Evolutionary conservation across 495 filamentous ascomycete species (phyloP).

Genomic region (Penicillium paxilli): DNA sequence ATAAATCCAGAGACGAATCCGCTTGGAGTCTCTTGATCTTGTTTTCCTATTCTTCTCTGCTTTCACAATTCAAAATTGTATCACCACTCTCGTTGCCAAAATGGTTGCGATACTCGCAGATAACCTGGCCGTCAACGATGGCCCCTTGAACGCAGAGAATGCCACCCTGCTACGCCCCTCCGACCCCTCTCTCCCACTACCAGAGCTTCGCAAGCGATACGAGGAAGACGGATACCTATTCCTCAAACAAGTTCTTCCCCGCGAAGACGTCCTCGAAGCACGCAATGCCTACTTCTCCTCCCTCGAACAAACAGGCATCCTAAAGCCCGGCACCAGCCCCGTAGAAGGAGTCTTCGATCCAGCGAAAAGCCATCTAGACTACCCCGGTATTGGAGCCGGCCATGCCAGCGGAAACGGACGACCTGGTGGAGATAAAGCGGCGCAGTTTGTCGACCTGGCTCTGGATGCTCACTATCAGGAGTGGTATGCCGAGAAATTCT

Average conservation of each 20-base stretch:
- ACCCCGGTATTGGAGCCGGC: constrained; percentile 60
- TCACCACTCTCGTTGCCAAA: neutral
- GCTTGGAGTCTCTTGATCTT: neutral
- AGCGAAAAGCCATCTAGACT: constrained; percentile 43
- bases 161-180: constrained; percentile 45
- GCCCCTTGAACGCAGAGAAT: constrained; percentile 48
- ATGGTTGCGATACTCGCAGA: constrained; percentile 34
- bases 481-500: constrained; percentile 59
- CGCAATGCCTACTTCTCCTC: constrained; percentile 58
- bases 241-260: constrained; percentile 58
- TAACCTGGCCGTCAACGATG: constrained; percentile 51
- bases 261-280: constrained; percentile 54
- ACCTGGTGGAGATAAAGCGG: constrained; percentile 43
- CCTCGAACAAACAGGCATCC: constrained; percentile 53
- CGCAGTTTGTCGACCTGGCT: constrained; percentile 54
- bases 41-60: neutral
- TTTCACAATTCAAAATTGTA: neutral
- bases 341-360: constrained; percentile 55
- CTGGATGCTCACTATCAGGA: constrained; percentile 56
- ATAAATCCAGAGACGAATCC: constrained; percentile 2
- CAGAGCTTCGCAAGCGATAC: constrained; percentile 51
- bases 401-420: constrained; percentile 48
- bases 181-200: constrained; percentile 34
- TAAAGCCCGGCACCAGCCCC: constrained; percentile 44
- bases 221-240: constrained; percentile 62